A percentile compares a stretch with the other conserved stretches of the same genome.
Conservation (phyloP, 306 rosid genomes). For the Hippophae tibetana region DNA sequence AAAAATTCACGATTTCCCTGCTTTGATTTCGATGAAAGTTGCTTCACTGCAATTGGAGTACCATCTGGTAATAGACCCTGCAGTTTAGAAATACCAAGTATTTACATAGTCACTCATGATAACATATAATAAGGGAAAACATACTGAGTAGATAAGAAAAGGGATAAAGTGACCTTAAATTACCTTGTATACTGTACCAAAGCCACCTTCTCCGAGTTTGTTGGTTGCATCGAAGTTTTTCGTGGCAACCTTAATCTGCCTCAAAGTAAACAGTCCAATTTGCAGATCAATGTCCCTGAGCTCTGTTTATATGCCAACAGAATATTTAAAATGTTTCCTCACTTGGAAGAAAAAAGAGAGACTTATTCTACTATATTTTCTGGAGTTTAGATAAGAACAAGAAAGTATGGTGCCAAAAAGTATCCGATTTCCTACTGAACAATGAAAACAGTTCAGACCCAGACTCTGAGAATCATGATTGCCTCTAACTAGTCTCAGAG, state of each 20-base stretch:
- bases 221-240: constrained; percentile 58
- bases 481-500: too few relatives aligned
- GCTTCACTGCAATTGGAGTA: constrained; percentile 80
- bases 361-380: neutral
- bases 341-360: neutral
- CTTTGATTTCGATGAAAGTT: constrained; percentile 82
- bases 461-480: too few relatives aligned
- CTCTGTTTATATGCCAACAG: constrained; percentile 34
- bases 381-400: neutral
- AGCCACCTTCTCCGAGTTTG: constrained; percentile 95
- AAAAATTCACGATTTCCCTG: constrained; percentile 97
- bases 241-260: constrained; percentile 80
- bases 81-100: constrained; percentile 21
- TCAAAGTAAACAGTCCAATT: constrained; percentile 68
- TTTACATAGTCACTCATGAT: neutral
- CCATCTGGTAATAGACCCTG: constrained; percentile 85
- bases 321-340: neutral
- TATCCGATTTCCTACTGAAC: neutral
- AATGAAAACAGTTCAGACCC: too few relatives aligned
- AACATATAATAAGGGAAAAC: neutral
- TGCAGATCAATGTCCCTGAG: constrained; percentile 73
- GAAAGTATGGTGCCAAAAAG: neutral
- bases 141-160: neutral
- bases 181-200: constrained; percentile 91
- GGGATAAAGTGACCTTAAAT: constrained; percentile 5